Evolutionary conservation across 768 basidiomycete genomes (phyloP).

Genomic region (Melanogaster broomeanus): DNA sequence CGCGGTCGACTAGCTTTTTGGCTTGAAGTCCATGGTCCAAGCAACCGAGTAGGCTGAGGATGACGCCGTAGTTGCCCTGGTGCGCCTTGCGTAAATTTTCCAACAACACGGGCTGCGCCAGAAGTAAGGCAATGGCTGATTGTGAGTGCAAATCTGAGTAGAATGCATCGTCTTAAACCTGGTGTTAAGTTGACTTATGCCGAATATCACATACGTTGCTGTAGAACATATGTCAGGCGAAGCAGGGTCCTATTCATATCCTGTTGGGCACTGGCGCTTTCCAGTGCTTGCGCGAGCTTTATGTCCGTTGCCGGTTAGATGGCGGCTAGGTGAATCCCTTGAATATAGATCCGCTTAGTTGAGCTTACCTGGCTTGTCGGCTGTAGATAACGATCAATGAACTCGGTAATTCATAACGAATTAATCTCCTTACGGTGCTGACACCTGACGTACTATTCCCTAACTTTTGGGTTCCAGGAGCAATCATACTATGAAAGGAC

Average conservation of each 20-base stretch:
- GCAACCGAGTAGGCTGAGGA: slow-evolving; percentile 91
- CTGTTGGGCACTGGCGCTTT: slow-evolving; percentile 78
- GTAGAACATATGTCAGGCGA: slow-evolving; percentile 78
- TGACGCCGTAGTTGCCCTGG: slow-evolving; percentile 88
- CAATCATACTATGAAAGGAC: slow-evolving; percentile 11
- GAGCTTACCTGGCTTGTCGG: slow-evolving; percentile 31
- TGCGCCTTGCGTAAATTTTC: slow-evolving; percentile 90
- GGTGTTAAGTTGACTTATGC: neutral
- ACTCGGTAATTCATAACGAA: neutral
- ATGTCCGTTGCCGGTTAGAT: slow-evolving; percentile 49
- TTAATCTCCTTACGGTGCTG: slow-evolving; percentile 46
- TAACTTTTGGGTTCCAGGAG: slow-evolving; percentile 12
- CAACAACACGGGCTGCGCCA: slow-evolving; percentile 75
- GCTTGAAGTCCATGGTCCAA: slow-evolving; percentile 82
- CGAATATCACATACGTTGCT: slow-evolving; percentile 55
- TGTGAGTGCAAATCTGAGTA: slow-evolving; percentile 67
- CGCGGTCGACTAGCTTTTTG: slow-evolving; percentile 89
- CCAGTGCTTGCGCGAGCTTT: slow-evolving; percentile 62
- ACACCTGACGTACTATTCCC: slow-evolving; percentile 37
- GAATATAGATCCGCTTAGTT: neutral
- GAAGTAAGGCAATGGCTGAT: slow-evolving; percentile 82
- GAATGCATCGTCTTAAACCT: neutral
- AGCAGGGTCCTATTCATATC: slow-evolving; percentile 75
- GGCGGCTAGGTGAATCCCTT: slow-evolving; percentile 8
- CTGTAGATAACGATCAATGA: slow-evolving; percentile 13